Conservation (phyloP, 176 grass and related monocot species). For the Pontederia crassipes region DNA sequence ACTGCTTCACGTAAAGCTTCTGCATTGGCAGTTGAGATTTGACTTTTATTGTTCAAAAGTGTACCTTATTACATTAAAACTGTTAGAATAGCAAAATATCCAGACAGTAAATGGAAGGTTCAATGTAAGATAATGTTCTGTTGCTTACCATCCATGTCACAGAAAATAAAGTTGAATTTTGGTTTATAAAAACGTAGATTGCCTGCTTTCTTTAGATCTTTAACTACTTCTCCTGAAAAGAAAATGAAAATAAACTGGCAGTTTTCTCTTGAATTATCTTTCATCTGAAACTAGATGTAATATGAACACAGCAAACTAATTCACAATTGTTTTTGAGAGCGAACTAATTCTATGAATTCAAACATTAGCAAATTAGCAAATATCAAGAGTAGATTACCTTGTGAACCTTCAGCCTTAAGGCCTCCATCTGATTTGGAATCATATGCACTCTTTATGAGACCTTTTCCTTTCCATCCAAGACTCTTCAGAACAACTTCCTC, state of each 20-base stretch:
- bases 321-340: too few relatives aligned
- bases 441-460: constrained; percentile 32
- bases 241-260: constrained; percentile 54
- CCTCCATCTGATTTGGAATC: constrained; percentile 26
- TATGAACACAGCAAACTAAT: background rate
- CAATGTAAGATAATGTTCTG: constrained; percentile 6
- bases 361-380: constrained; percentile 9
- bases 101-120: constrained; percentile 12
- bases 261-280: constrained; percentile 25
- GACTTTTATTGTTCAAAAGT: constrained; percentile 92
- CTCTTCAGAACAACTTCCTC: constrained; percentile 67
- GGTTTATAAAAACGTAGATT: constrained; percentile 91
- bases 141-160: constrained; percentile 90
- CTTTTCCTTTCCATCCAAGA: constrained; percentile 78
- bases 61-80: constrained; percentile 49
- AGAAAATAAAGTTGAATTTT: constrained; percentile 93
- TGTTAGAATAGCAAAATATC: constrained; percentile 16
- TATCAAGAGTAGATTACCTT: constrained; percentile 37
- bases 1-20: constrained; percentile 79
- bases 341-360: constrained; percentile 4
- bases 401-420: constrained; percentile 30
- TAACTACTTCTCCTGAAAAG: constrained; percentile 54
- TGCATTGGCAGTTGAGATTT: constrained; percentile 65
- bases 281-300: constrained; percentile 8
- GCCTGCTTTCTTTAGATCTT: constrained; percentile 46